Evolutionary conservation across 2,329 filamentous ascomycete species (phyloP), one percentile per base, ranked within the genome.

Genomic region (Alternaria triticina): DNA sequence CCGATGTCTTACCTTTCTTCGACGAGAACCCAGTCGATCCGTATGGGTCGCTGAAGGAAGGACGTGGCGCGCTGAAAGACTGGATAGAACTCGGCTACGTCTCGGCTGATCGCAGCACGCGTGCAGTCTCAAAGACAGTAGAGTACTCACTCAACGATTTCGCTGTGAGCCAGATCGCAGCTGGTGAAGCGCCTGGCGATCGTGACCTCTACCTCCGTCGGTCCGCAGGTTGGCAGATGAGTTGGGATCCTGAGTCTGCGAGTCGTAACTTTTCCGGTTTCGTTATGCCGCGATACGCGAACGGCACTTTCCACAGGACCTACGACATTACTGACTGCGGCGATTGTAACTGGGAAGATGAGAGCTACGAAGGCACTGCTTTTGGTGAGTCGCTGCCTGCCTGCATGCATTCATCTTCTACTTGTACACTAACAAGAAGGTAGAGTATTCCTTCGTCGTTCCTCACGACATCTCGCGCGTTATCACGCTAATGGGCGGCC

Each of bases 1-100:
- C 90, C 3, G 90, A 93, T 69, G 84, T 88, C 3, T 25, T 77
- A 0, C 77, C 77, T 0, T 78, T 72, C 58, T 79, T 74, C 30
- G 77, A 79, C 30, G 63, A 77, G 28, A 79, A 79, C 43, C 76
- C 77, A 6, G 69, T 79, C 2, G 77, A 79, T 49, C 57, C 68
- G 3, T 72, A 74, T 64, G 80, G 78, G 12, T 79, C 78, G 1
- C 72, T 82, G 6, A 81, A 82, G 56, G 79, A 83, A 66, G 82
- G 82, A 1, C 78, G 82, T 2, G 79, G 78, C 6, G 81, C 80
- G 1, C 70, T 83, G 4, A 74, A 80, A 57, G 82, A 83, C 60
- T 83, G 81, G 80, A 77, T 82, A n/a, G 71, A 76, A 2, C 71
- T 82, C 3, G 80, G 81, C 44, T 83, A 82, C 52, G 73, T 83